Percentiles rank a stretch among this genome's conserved stretches.
These are phyloP conservation scores for Globisporangium recalcitrans DNA, from an alignment of 352 stramenopile genomes.

Conservation along the genomic window DNA sequence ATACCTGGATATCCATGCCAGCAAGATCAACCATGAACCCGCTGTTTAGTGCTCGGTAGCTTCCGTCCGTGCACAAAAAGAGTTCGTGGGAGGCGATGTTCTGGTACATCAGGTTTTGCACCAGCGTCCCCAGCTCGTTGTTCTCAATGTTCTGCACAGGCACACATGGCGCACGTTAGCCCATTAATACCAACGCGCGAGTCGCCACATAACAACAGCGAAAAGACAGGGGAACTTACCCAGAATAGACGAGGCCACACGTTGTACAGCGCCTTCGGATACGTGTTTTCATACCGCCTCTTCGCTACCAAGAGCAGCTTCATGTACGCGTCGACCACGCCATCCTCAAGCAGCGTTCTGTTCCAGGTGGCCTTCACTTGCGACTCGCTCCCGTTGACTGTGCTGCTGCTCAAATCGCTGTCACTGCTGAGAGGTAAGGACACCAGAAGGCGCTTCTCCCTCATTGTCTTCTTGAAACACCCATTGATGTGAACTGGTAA, in stretches of 20 bases:
- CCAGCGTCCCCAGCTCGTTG: conserved; percentile 31
- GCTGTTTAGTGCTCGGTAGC: conserved; percentile 40
- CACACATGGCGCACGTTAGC: not conserved
- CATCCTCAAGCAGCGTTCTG: conserved; percentile 62
- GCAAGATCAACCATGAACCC: conserved; percentile 58
- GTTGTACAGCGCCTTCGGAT: conserved; percentile 52
- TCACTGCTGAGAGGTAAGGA: conserved; percentile 11
- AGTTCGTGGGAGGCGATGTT: conserved; percentile 40
- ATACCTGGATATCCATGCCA: conserved; percentile 71
- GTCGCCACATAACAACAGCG: not conserved
- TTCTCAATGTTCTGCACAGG: conserved; percentile 10
- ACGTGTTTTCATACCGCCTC: conserved; percentile 28
- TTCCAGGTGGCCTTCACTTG: conserved; percentile 67
- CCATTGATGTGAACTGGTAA: conserved; percentile 72
- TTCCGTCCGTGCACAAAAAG: conserved; percentile 68
- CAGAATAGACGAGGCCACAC: conserved; percentile 42
- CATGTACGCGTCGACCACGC: conserved; percentile 50
- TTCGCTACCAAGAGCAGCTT: conserved; percentile 60
- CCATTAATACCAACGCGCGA: not conserved
- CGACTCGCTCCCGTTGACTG: conserved; percentile 35
- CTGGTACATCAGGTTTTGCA: conserved; percentile 44
- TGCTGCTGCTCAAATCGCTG: conserved; percentile 14
- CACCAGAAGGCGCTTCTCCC: conserved; percentile 37
- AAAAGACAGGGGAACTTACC: not conserved
- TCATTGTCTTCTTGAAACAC: conserved; percentile 64